Percentiles rank a stretch among this genome's conserved stretches.
Evolutionary conservation across 345 rosid genomes (phyloP).

Genomic region (Bretschneidera sinensis): DNA sequence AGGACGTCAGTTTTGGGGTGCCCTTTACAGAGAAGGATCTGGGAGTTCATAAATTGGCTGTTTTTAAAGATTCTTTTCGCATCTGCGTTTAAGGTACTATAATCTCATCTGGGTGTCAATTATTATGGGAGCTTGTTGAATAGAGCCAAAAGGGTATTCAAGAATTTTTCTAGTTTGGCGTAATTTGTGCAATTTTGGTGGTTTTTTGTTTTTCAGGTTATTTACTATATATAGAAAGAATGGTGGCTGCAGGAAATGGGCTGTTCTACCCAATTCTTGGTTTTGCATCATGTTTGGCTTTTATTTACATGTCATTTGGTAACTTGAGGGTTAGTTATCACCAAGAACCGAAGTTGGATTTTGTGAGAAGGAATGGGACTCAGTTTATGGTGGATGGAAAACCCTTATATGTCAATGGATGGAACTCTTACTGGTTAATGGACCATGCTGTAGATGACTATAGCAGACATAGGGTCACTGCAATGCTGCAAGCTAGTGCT

Average conservation of each 20-base stretch:
- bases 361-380: slow-evolving; percentile 70
- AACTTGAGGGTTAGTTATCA: slow-evolving; percentile 38
- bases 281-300: slow-evolving; percentile 65
- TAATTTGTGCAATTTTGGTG: slow-evolving; percentile 8
- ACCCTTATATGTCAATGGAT: slow-evolving; percentile 66
- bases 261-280: slow-evolving; percentile 66
- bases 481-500: slow-evolving; percentile 73
- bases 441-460: slow-evolving; percentile 71
- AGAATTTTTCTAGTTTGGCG: slow-evolving; percentile 6
- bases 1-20: no score
- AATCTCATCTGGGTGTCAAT: slow-evolving; percentile 13
- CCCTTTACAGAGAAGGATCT: slow-evolving; percentile 13
- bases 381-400: slow-evolving; percentile 64
- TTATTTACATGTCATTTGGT: slow-evolving; percentile 73
- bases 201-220: slow-evolving; percentile 13
- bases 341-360: slow-evolving; percentile 35
- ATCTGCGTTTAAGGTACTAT: slow-evolving; percentile 13
- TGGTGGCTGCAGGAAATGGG: slow-evolving; percentile 52
- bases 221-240: slow-evolving; percentile 24
- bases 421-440: slow-evolving; percentile 98
- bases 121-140: slow-evolving; percentile 11
- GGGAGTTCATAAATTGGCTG: slow-evolving; percentile 9
- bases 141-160: slow-evolving; percentile 21
- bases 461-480: slow-evolving; percentile 51
- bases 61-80: not conserved